A percentile compares a stretch with the other conserved stretches of the same genome.
Conservation (phyloP, 176 grass and related monocot species). For the Aegilops sharonensis region DNA sequence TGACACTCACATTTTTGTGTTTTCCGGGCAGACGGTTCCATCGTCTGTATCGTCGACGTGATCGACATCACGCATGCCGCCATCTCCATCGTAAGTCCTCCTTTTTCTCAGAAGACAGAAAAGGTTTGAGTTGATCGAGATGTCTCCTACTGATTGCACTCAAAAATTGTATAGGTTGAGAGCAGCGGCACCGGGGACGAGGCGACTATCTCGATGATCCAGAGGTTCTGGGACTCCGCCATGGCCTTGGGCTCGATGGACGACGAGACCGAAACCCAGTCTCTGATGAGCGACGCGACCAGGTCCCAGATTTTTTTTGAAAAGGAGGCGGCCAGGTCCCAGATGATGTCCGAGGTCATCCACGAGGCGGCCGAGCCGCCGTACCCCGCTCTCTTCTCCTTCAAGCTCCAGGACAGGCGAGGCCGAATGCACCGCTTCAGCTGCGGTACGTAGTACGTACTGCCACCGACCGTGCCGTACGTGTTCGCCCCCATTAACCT, state of each 20-base stretch:
- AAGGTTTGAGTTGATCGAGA: neutral
- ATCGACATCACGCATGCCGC: slow-evolving; percentile 67
- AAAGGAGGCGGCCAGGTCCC: slow-evolving; percentile 36
- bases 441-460: slow-evolving; percentile 40
- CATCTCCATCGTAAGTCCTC: slow-evolving; percentile 45
- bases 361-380: slow-evolving; percentile 3
- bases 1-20: neutral
- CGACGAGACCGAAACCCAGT: slow-evolving; percentile 52
- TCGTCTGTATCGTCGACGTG: slow-evolving; percentile 66
- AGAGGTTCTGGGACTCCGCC: slow-evolving; percentile 79
- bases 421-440: slow-evolving; percentile 71
- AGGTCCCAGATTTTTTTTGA: slow-evolving; percentile 29
- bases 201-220: slow-evolving; percentile 50
- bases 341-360: slow-evolving; percentile 52
- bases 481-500: too few relatives aligned
- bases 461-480: too few relatives aligned
- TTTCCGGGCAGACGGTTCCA: slow-evolving; percentile 37
- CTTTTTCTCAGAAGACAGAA: neutral
- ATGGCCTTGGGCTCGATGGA: slow-evolving; percentile 50
- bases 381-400: slow-evolving; percentile 40
- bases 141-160: too few relatives aligned
- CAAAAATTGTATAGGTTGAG: slow-evolving; percentile 40
- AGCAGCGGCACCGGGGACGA: slow-evolving; percentile 38
- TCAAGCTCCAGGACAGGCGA: slow-evolving; percentile 71
- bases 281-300: slow-evolving; percentile 45